Base-by-base conservation (phyloP, 208 protist genomes). In the Naegleria gruberi region DNA sequence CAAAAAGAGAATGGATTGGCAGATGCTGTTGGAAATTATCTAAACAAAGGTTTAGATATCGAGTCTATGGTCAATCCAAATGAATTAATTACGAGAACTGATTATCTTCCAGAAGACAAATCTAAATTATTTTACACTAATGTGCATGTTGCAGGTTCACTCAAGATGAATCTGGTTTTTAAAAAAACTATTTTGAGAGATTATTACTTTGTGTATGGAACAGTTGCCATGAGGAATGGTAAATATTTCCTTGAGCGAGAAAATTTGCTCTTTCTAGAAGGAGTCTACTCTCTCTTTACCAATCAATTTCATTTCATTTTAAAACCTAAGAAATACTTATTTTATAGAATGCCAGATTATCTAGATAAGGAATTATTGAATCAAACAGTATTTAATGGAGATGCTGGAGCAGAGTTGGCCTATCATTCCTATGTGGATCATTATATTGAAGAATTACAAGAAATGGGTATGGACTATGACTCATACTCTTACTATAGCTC, bases 171-270 rank as follows among this genome's bases (percentile, higher is more conserved):
- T 37, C 30, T 77, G 10, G 10, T n/a, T 37, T 77, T 77, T 77
- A 77, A 77, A 77, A 30, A 87, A 55, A 87, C 83, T 17, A 55
- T 87, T 55, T 55, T 87, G 15, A 87, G 55, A 55, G 83, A 87
- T 8, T 87, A 34, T 34, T 41, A 55, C 12, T 87, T 87, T 41
- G 34, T 87, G 0, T 34, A 46, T 41, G 84, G 84, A n/a, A 19
- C 23, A 43, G 45, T 88, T 26, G 12, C 5, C 5, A 34, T 88
- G 4, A 4, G 84, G 40, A 8, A 88, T 43, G 84, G 84, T 30
- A 4, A 42, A 34, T 88, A 88, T 65, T 88, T 65, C 40, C 5
- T 88, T 23, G n/a, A 88, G 26, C 17, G 65, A 77, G 65, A 77
- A 77, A 77, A 77, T 77, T 6, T 77, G 6, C n/a, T 77, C 6